Evolutionary conservation across 805 yeast genomes (phyloP).

Genomic region (Blastobotrys mokoenaii): DNA sequence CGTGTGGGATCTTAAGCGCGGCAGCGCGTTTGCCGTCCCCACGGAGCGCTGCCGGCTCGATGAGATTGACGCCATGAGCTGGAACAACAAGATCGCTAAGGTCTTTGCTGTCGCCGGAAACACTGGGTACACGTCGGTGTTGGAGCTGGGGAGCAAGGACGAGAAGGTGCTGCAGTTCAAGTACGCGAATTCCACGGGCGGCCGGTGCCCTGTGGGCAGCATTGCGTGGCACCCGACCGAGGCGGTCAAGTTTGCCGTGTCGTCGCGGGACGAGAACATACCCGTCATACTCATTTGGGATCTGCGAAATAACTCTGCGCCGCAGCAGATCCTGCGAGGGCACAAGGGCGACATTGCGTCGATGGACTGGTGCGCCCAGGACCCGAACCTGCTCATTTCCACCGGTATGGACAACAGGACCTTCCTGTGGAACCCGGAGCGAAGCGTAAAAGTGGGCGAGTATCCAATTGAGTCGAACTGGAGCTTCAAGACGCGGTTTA

Average conservation of each 20-base stretch:
- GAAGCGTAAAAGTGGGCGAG: slow-evolving; percentile 66
- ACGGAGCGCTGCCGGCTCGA: slow-evolving; percentile 64
- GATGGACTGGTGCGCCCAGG: slow-evolving; percentile 88
- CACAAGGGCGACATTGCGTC: slow-evolving; percentile 85
- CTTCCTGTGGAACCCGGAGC: slow-evolving; percentile 80
- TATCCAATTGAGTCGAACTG: slow-evolving; percentile 91
- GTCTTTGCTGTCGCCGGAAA: slow-evolving; percentile 86
- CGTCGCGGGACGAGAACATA: slow-evolving; percentile 68
- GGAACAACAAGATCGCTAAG: slow-evolving; percentile 80
- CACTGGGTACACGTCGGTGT: slow-evolving; percentile 79
- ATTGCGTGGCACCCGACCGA: slow-evolving; percentile 94
- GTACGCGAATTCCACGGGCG: slow-evolving; percentile 39
- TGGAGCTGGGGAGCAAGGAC: slow-evolving; percentile 84
- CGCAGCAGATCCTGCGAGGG: slow-evolving; percentile 65
- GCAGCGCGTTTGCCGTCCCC: slow-evolving; percentile 33
- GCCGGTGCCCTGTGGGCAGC: slow-evolving; percentile 62
- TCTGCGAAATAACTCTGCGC: slow-evolving; percentile 86
- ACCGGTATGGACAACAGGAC: slow-evolving; percentile 89
- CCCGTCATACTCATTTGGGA: slow-evolving; percentile 91
- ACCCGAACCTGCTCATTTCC: slow-evolving; percentile 70
- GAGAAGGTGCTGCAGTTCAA: slow-evolving; percentile 82
- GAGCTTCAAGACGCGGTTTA: slow-evolving; percentile 84
- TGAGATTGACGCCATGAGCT: slow-evolving; percentile 70
- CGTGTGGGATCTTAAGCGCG: slow-evolving; percentile 77
- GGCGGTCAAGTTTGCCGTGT: slow-evolving; percentile 81